phyloP scores from a whole-genome alignment of 495 filamentous ascomycete genomes.

The Aspergillus funiculosus region DNA sequence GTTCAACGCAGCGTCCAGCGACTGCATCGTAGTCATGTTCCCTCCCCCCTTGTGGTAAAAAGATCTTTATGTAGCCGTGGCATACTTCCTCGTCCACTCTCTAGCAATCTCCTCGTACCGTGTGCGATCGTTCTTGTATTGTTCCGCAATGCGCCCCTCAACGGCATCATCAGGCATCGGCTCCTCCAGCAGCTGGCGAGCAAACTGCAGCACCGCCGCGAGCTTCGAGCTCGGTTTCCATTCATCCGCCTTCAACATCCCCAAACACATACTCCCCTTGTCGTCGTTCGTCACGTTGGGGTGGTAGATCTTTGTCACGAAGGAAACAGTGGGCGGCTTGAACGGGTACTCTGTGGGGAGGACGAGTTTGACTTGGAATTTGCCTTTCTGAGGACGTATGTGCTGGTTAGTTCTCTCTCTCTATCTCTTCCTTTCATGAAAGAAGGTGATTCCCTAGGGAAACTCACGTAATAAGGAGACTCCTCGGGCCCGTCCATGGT shows the following conservation, averaged over 20 bases:
- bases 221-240: slow-evolving; percentile 92
- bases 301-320: slow-evolving; percentile 96
- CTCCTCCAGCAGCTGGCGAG: slow-evolving; percentile 70
- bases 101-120: slow-evolving; percentile 80
- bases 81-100: slow-evolving; percentile 77
- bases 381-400: slow-evolving; percentile 52
- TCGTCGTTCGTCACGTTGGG: slow-evolving; percentile 96
- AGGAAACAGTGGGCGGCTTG: slow-evolving; percentile 80
- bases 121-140: slow-evolving; percentile 65
- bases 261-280: slow-evolving; percentile 86
- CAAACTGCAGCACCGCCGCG: slow-evolving; percentile 69
- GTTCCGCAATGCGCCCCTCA: slow-evolving; percentile 78
- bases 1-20: slow-evolving; percentile 12
- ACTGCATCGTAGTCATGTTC: slow-evolving; percentile 3
- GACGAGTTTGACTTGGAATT: slow-evolving; percentile 67
- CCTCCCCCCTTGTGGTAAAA: neutral
- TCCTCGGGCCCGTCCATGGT: slow-evolving; percentile 66
- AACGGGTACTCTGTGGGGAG: slow-evolving; percentile 91
- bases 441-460: too few relatives aligned
- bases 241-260: slow-evolving; percentile 77
- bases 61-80: slow-evolving; percentile 29
- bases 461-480: slow-evolving; percentile 63
- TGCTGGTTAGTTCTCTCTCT: neutral
- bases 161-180: slow-evolving; percentile 94
- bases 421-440: too few relatives aligned